Evolutionary conservation across 2,329 filamentous ascomycete genomes (phyloP), one percentile per base, ranked within the genome.

Genomic region (Aspergillus glaucus): DNA sequence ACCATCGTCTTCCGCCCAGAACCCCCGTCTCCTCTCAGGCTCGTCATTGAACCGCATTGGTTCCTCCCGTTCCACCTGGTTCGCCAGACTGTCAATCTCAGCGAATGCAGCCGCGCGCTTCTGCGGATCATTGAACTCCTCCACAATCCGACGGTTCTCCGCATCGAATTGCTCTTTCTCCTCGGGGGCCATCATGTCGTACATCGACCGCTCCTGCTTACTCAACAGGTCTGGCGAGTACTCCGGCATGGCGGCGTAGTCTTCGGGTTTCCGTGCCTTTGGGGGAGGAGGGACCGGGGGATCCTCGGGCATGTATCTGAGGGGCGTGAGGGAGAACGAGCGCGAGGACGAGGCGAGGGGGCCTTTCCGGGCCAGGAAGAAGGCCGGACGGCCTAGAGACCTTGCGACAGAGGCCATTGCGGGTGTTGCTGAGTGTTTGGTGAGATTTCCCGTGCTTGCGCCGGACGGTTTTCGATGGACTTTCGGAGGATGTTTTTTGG

Each of bases 1-100:
- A 5, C 66, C 63, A 48, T 75, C 73, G 6, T 71, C 71, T 43
- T 72, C 68, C 1, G 67, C 66, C 70, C 73, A 74, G 52, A 71
- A 72, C 0, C 70, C 72, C n/a, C 53, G 52, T 0, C 32, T 26
- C 34, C 55, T 64, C 26, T 55, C 46, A 10, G 50, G 50, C 2
- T 59, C 42, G 15, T 65, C 64, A 1, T 62, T 56, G 37, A 67
- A 66, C 22, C 60, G 56, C 45, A 67, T 43, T 30, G 60, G 59
- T 7, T 55, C 56, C 12, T 63, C 52, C 47, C 58, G 64, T 6
- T 71, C 63, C 22, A 71, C 53, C 32, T 64, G 55, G 6, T 58
- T 53, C 6, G 67, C 57, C n/a, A 51, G 48, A 45, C 58, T 56
- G 9, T 70, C 64, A 24, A 73, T 50, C 47, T 68, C 59, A 41